Conservation (phyloP, 495 filamentous ascomycete species). For the Staphylotrichum tortipilum region DNA sequence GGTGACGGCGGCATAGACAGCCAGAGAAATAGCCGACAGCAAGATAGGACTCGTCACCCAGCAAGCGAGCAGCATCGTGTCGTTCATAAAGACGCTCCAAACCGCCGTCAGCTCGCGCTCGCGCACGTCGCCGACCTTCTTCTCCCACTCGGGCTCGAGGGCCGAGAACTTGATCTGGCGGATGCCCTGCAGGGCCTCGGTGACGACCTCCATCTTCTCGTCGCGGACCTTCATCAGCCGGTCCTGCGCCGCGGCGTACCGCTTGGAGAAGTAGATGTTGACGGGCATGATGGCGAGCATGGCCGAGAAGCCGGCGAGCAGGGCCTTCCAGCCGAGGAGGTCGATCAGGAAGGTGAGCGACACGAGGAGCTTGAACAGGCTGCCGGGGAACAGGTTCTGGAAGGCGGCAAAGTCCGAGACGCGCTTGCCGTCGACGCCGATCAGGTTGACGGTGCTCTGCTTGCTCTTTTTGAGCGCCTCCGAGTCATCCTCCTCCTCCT, state of each 20-base stretch:
- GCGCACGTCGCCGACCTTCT: slow-evolving; percentile 58
- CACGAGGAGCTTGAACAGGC: slow-evolving; percentile 53
- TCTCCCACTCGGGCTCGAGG: slow-evolving; percentile 70
- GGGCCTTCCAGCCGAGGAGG: slow-evolving; percentile 64
- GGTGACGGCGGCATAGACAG: slow-evolving; percentile 55
- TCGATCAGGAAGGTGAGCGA: slow-evolving; percentile 56
- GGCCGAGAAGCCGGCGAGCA: slow-evolving; percentile 58
- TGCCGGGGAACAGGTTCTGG: slow-evolving; percentile 55
- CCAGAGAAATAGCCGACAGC: slow-evolving; percentile 61
- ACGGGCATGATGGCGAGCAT: slow-evolving; percentile 57
- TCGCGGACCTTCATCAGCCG: slow-evolving; percentile 73
- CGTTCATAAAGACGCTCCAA: slow-evolving; percentile 57
- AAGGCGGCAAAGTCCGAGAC: slow-evolving; percentile 62
- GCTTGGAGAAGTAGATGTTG: slow-evolving; percentile 60
- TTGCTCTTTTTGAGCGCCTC: slow-evolving; percentile 49
- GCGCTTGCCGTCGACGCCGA: slow-evolving; percentile 67
- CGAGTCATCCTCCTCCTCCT: slow-evolving; percentile 46
- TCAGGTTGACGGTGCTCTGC: slow-evolving; percentile 71
- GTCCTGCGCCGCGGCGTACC: slow-evolving; percentile 58
- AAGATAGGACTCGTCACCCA: slow-evolving; percentile 73
- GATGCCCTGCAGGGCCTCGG: slow-evolving; percentile 74
- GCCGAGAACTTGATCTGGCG: slow-evolving; percentile 86
- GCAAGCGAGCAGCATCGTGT: slow-evolving; percentile 47
- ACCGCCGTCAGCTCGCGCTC: slow-evolving; percentile 56
- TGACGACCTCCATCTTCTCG: slow-evolving; percentile 66